Evolutionary conservation across 495 filamentous ascomycete species (phyloP).

Genomic region (Aspergillus diversus): DNA sequence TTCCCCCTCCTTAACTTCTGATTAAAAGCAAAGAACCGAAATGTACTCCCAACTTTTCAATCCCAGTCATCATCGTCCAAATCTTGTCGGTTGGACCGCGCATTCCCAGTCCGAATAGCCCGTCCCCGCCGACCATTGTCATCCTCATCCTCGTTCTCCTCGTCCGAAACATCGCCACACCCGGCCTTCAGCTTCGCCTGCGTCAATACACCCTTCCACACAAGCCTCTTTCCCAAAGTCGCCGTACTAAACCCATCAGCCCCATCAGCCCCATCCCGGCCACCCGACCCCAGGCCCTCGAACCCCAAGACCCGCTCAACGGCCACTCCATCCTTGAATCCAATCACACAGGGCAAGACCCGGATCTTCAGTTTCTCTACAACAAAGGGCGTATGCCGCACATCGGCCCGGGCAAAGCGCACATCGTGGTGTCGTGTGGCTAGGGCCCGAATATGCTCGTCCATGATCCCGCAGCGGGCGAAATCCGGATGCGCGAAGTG

Average conservation of each 20-base stretch:
- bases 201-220: slow-evolving; percentile 61
- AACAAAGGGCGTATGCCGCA: slow-evolving; percentile 74
- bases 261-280: slow-evolving; percentile 54
- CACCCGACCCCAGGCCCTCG: slow-evolving; percentile 60
- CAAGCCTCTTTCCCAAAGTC: slow-evolving; percentile 65
- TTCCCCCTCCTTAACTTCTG: not conserved
- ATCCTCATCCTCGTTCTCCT: slow-evolving; percentile 37
- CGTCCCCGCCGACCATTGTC: slow-evolving; percentile 25
- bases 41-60: slow-evolving; percentile 39
- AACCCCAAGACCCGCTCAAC: slow-evolving; percentile 75
- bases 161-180: slow-evolving; percentile 35
- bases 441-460: slow-evolving; percentile 62
- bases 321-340: slow-evolving; percentile 68
- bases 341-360: slow-evolving; percentile 76
- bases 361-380: slow-evolving; percentile 70
- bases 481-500: slow-evolving; percentile 82
- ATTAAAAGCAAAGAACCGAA: not conserved
- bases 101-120: slow-evolving; percentile 50
- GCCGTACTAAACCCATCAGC: slow-evolving; percentile 66
- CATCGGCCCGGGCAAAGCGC: slow-evolving; percentile 68
- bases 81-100: slow-evolving; percentile 16
- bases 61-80: slow-evolving; percentile 68
- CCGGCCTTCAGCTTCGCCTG: slow-evolving; percentile 53
- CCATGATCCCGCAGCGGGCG: slow-evolving; percentile 71
- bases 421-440: slow-evolving; percentile 69